Evolutionary conservation across 1,284 basidiomycete species (phyloP).

Genomic region (Cutaneotrichosporon sp.): DNA sequence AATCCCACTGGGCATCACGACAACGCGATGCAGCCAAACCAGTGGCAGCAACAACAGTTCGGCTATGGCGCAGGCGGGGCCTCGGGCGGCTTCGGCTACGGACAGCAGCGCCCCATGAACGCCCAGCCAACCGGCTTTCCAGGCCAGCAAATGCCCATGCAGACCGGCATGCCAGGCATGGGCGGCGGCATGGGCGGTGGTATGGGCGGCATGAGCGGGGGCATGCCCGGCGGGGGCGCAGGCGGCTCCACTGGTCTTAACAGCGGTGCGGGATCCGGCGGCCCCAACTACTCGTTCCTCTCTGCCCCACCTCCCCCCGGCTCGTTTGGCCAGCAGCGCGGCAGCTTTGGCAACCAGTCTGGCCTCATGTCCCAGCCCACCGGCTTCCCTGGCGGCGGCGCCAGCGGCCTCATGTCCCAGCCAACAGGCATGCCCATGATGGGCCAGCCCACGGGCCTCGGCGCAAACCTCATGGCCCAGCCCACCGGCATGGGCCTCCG

Average conservation of each 20-base stretch:
- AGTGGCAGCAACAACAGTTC: slow-evolving; percentile 38
- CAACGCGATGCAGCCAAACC: slow-evolving; percentile 30
- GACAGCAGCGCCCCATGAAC: slow-evolving; percentile 27
- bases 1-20: slow-evolving; percentile 16
- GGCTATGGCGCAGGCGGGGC: slow-evolving; percentile 20
- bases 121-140: slow-evolving; percentile 44
- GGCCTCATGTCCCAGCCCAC: slow-evolving; percentile 40
- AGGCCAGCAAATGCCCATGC: slow-evolving; percentile 57
- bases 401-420: slow-evolving; percentile 39
- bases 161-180: slow-evolving; percentile 53
- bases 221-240: slow-evolving; percentile 13
- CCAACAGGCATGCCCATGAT: slow-evolving; percentile 41
- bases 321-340: slow-evolving; percentile 32
- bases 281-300: slow-evolving; percentile 48
- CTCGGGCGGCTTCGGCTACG: slow-evolving; percentile 38
- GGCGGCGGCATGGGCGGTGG: slow-evolving; percentile 16
- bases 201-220: slow-evolving; percentile 15
- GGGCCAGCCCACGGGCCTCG: slow-evolving; percentile 58
- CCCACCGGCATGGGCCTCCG: slow-evolving; percentile 63
- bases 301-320: slow-evolving; percentile 46
- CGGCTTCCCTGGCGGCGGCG: slow-evolving; percentile 32
- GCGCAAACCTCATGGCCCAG: slow-evolving; percentile 64
- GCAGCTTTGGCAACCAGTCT: slow-evolving; percentile 24
- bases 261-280: slow-evolving; percentile 11
- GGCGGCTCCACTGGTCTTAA: slow-evolving; percentile 11